A percentile compares a stretch with the other conserved stretches of the same genome.
Conservation (phyloP, 2,329 filamentous ascomycete genomes). For the Pestalotiopsis sp. region DNA sequence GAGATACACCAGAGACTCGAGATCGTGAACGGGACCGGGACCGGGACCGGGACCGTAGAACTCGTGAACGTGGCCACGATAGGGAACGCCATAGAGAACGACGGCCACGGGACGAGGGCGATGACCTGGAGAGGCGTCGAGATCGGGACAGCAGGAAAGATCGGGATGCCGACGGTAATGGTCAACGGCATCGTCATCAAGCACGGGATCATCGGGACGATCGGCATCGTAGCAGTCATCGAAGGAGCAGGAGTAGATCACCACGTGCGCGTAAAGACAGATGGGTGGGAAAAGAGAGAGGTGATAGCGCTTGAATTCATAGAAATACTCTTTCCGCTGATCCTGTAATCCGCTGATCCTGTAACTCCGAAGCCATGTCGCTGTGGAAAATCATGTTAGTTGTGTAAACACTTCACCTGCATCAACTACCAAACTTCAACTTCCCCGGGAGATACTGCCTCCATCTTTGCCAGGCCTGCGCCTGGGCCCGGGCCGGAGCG, state of each 20-base stretch:
- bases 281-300: background rate
- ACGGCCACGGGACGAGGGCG: constrained; percentile 18
- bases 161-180: constrained; percentile 20
- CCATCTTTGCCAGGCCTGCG: no score
- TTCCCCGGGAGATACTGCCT: no score
- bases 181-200: constrained; percentile 21
- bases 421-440: background rate
- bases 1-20: constrained; percentile 28
- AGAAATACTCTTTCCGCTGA: background rate
- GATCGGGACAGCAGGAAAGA: constrained; percentile 23
- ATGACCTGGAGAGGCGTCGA: constrained; percentile 23
- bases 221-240: constrained; percentile 27
- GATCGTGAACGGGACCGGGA: constrained; percentile 26
- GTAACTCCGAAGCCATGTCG: constrained; percentile 6
- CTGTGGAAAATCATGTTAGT: background rate
- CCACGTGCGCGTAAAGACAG: constrained; percentile 25
- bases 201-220: constrained; percentile 22
- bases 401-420: background rate
- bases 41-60: constrained; percentile 31
- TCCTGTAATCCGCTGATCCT: background rate
- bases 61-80: constrained; percentile 22
- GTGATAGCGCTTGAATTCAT: background rate
- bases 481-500: no score
- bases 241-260: constrained; percentile 47
- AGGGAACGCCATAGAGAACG: constrained; percentile 17